phyloP scores from a whole-genome alignment of 345 rosid species.

The Moricandia moricandioides region DNA sequence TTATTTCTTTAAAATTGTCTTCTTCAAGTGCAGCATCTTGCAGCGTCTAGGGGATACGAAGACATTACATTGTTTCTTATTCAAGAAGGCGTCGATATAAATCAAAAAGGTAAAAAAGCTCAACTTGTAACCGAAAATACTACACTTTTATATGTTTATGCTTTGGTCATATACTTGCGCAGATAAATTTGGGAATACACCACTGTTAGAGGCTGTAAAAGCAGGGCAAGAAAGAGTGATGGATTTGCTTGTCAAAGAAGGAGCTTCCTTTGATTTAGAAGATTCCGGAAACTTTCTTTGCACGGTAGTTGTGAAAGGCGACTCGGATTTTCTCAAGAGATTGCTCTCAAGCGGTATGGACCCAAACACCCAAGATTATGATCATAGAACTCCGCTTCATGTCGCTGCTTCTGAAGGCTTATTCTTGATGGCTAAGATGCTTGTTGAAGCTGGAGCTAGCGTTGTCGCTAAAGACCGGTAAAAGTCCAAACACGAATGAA shows the following conservation, averaged over 20 bases:
- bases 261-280: conserved; percentile 63
- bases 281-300: conserved; percentile 82
- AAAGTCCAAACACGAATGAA: neutral
- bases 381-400: conserved; percentile 91
- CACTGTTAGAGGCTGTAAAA: conserved; percentile 84
- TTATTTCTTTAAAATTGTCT: neutral
- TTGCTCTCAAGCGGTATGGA: conserved; percentile 65
- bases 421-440: conserved; percentile 65
- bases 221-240: conserved; percentile 65
- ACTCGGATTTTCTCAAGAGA: conserved; percentile 71
- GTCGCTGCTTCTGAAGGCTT: conserved; percentile 88
- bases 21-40: conserved; percentile 72
- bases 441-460: conserved; percentile 81
- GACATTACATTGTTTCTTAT: conserved; percentile 66
- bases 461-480: conserved; percentile 83
- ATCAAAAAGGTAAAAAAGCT: conserved; percentile 57
- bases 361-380: conserved; percentile 84
- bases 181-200: conserved; percentile 91
- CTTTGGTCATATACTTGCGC: neutral
- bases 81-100: conserved; percentile 57
- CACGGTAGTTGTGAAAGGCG: conserved; percentile 62
- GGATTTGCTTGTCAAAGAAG: conserved; percentile 59
- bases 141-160: neutral
- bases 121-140: neutral
- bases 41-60: conserved; percentile 78